Conservation (phyloP, 2,329 filamentous ascomycete genomes). For the Fusarium pilosicola region DNA sequence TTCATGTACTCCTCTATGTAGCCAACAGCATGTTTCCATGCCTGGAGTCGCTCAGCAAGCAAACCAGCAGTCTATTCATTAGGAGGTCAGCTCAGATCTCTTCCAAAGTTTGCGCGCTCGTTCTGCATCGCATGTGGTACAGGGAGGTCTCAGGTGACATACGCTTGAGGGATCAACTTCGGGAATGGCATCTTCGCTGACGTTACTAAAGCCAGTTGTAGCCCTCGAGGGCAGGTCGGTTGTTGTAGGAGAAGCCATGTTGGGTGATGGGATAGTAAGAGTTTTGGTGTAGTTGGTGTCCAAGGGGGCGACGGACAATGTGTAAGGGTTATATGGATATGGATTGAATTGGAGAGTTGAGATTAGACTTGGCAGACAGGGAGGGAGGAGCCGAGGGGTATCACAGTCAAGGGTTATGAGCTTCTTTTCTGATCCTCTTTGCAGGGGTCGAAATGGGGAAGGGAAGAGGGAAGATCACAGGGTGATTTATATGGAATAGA, state of each 20-base stretch:
- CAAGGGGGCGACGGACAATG: not conserved
- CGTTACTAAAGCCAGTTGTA: conserved; percentile 56
- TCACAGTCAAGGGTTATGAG: conserved; percentile 34
- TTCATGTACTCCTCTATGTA: conserved; percentile 92
- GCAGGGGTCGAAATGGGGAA: conserved; percentile 1
- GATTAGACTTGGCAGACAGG: conserved; percentile 35
- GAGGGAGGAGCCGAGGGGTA: conserved; percentile 31
- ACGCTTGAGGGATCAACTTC: conserved; percentile 68
- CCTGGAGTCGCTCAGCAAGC: conserved; percentile 86
- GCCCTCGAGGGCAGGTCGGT: conserved; percentile 57
- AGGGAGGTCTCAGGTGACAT: conserved; percentile 44
- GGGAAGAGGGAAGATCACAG: not conserved
- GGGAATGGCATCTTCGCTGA: conserved; percentile 68
- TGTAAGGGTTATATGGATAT: conserved; percentile 16
- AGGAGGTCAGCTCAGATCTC: conserved; percentile 8
- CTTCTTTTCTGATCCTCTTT: conserved; percentile 20
- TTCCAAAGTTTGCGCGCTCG: not conserved
- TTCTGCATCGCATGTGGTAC: not conserved
- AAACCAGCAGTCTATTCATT: conserved; percentile 74
- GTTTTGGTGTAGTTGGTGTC: not conserved
- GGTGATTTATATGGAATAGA: conserved; percentile 1
- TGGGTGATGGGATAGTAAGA: not conserved
- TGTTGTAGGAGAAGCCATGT: conserved; percentile 48
- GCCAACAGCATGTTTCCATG: conserved; percentile 94
- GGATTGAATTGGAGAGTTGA: conserved; percentile 3